These are phyloP conservation scores for Magnaporthiopsis rhizophila DNA, from an alignment of 2,329 filamentous ascomycete genomes.

Conservation along the genomic window DNA sequence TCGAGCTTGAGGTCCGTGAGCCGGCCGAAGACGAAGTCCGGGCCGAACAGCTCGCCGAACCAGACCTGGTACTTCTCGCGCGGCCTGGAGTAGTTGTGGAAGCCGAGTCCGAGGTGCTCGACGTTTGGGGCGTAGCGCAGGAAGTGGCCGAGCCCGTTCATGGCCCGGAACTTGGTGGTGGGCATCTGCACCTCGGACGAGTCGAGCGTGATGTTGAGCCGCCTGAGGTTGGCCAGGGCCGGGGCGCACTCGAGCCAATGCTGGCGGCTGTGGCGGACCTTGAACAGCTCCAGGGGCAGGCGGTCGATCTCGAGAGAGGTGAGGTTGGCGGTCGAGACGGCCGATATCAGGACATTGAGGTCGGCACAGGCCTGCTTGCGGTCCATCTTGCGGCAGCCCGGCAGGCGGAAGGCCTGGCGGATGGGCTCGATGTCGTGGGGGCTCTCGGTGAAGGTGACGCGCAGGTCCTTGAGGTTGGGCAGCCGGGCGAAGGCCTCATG, in stretches of 20 bases:
- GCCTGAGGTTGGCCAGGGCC: conserved; percentile 30
- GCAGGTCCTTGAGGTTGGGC: conserved; percentile 30
- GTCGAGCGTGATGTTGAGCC: conserved; percentile 32
- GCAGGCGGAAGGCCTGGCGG: conserved; percentile 28
- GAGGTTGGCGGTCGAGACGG: conserved; percentile 17
- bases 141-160: conserved; percentile 35
- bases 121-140: conserved; percentile 30
- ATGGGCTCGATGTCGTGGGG: conserved; percentile 31
- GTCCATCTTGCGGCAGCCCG: conserved; percentile 31
- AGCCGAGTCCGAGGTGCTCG: conserved; percentile 30
- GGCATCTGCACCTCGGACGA: conserved; percentile 29
- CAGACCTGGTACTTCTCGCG: conserved; percentile 31
- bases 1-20: conserved; percentile 35
- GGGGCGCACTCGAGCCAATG: conserved; percentile 34
- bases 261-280: conserved; percentile 25
- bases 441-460: conserved; percentile 31
- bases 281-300: conserved; percentile 34
- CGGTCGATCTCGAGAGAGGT: conserved; percentile 32
- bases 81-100: conserved; percentile 31
- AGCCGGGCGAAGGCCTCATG: conserved; percentile 31
- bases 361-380: conserved; percentile 29
- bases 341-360: conserved; percentile 13
- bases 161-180: conserved; percentile 27
- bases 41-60: conserved; percentile 30
- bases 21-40: conserved; percentile 26